Evolutionary conservation across 352 stramenopile species (phyloP), one percentile per base, ranked within the genome.

Genomic region (Thraustotheca clavata): DNA sequence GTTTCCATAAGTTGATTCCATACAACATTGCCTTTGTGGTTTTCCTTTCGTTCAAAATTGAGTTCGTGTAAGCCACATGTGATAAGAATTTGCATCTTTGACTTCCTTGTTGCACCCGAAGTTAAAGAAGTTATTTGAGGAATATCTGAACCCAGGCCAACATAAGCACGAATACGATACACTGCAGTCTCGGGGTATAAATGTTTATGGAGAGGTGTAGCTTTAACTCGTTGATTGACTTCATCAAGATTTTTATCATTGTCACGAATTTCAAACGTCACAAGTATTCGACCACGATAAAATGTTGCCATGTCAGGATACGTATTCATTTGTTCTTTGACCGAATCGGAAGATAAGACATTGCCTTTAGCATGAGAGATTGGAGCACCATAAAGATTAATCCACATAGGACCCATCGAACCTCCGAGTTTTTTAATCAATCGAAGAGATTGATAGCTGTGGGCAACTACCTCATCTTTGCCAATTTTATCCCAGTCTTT

Each of bases 251-350:
- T 66, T 35, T 87, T 73, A 31, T 86, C 69, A 52, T 96, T 89
- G 18, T 79, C 73, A 46, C 88, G 63, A 41, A 95, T 77, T 16
- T 77, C 71, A 34, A 89, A 70, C 27, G 69, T 86, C 36, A 96
- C 71, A 24, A 96, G 69, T n/a, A 96, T 68, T 3, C 86, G 79
- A 2, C 88, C 88, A 40, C 86, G 80, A 57, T 95, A 95, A 0
- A 82, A 91, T 16, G 79, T 91, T 9, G 76, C 86, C 47, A 89
- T 80, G 24, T 92, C 76, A 0, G 88, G 86, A 46, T 83, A 87
- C 35, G 71, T 81, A 61, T 95, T 95, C 88, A 96, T 96, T 63
- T 90, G 76, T 35, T 86, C 83, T 62, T 88, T 87, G 41, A 83
- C 75, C 6, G 70, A 71, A 46, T 73, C 76, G 60, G 78, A 74